Evolutionary conservation across 768 basidiomycete species (phyloP), one percentile per base, ranked within the genome.

Genomic region (Pseudohyphozyma bogoriensis): DNA sequence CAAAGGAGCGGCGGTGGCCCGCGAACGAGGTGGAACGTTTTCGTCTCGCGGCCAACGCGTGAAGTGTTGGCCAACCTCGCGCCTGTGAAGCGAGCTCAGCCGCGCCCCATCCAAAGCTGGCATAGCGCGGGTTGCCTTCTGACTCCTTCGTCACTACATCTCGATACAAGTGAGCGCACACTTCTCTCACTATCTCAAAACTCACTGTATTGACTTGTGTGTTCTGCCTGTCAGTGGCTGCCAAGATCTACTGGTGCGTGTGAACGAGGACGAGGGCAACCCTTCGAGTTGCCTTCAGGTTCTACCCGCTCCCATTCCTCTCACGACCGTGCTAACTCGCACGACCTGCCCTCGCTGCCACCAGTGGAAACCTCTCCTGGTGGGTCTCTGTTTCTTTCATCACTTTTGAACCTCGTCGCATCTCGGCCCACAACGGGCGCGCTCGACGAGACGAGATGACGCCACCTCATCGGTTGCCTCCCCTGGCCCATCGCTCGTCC

Each of bases 351-450:
- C 33, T 24, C 7, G 11, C 16, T 35, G 22, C 35, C 16, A 3
- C 26, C 54, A 57, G 56, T 46, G 63, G 63, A 51, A 64, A 64
- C 63, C 58, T 64, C 42, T 64, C 63, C n/a, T 64, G 63, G 63
- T 63, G 20, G 46, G 62, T 47, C 36, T 29, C 28, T 18, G 15
- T 12, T 49, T 32, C 46, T 12, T 24, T 18, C 15, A n/a, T 20
- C 15, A 3, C 28, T 4, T 45, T 40, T 22, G 29, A 37, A 24
- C 32, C 32, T 33, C 32, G 4, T 20, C 28, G 20, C 36, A 26
- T 42, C 20, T 8, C 40, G 15, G 2, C 28, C n/a, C 20, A 11
- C 44, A 24, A 24, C 33, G 15, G 46, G 31, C 26, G 24, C 31
- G 4, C n/a, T 33, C 33, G 31, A 31, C 33, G 13, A 46, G n/a